Evolutionary conservation across 148 eudicot genomes (phyloP).

Genomic region (Nepenthes mirabilis): DNA sequence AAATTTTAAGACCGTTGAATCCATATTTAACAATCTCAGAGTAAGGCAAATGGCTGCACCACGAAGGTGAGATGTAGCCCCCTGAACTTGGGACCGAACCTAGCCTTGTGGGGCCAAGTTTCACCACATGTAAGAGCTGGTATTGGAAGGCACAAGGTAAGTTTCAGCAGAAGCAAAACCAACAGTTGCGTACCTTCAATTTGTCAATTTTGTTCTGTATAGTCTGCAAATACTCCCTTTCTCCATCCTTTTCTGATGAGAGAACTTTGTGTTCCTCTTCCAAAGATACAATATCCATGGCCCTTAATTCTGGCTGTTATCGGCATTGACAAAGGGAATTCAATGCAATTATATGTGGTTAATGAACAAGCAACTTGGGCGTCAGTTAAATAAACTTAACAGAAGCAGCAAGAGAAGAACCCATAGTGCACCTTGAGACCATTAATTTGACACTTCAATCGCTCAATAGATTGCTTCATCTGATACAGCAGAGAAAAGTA

Average conservation of each 20-base stretch:
- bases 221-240: constrained; percentile 47
- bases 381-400: not conserved
- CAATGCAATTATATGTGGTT: not conserved
- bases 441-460: constrained; percentile 28
- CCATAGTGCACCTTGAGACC: constrained; percentile 35
- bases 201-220: constrained; percentile 46
- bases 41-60: too few relatives aligned
- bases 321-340: constrained; percentile 1
- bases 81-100: too few relatives aligned
- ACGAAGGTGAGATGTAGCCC: too few relatives aligned
- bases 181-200: constrained; percentile 32
- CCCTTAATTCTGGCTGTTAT: constrained; percentile 48
- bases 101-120: not conserved
- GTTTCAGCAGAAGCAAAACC: not conserved
- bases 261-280: constrained; percentile 63
- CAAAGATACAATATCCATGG: constrained; percentile 33
- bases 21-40: too few relatives aligned
- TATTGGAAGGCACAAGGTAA: not conserved
- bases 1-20: too few relatives aligned
- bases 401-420: not conserved
- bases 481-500: constrained; percentile 19
- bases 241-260: constrained; percentile 62
- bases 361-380: not conserved
- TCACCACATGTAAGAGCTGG: not conserved
- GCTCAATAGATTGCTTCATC: constrained; percentile 48